Evolutionary conservation across 2,329 filamentous ascomycete genomes (phyloP).

Genomic region (Claviceps sp.): DNA sequence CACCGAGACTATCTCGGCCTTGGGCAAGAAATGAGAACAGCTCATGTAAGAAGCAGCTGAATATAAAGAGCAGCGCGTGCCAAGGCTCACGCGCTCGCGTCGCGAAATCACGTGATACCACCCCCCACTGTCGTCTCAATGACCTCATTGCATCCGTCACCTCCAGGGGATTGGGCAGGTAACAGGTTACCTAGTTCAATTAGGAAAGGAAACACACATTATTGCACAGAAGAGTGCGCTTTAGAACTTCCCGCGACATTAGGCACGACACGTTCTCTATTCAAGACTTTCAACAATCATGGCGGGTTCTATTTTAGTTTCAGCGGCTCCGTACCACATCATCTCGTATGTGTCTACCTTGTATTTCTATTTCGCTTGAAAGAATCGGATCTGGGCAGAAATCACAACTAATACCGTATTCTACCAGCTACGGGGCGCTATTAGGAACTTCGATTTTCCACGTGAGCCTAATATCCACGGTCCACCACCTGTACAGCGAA

Average conservation of each 20-base stretch:
- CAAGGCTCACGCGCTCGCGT: slow-evolving; percentile 13
- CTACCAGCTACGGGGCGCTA: slow-evolving; percentile 66
- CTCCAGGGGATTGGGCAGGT: background rate
- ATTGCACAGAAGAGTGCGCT: background rate
- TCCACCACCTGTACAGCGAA: background rate
- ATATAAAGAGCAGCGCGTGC: background rate
- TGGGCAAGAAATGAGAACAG: background rate
- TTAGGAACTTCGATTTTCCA: slow-evolving; percentile 82
- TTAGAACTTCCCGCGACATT: background rate
- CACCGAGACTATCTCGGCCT: too few species aligned
- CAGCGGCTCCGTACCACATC: slow-evolving; percentile 62
- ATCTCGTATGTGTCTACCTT: slow-evolving; percentile 42
- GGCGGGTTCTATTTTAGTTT: slow-evolving; percentile 40
- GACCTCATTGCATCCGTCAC: slow-evolving; percentile 3
- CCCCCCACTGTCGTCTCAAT: background rate
- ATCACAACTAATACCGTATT: slow-evolving; percentile 9
- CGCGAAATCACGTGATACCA: slow-evolving; percentile 19
- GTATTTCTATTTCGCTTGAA: background rate
- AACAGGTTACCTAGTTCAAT: background rate
- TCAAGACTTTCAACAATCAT: slow-evolving; percentile 17
- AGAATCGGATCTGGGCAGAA: background rate
- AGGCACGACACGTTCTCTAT: background rate
- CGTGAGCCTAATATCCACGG: slow-evolving; percentile 24
- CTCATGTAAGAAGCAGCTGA: background rate
- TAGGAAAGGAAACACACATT: too few species aligned